phyloP scores from a whole-genome alignment of 2,329 filamentous ascomycete species.

The Xylariaceae sp. region DNA sequence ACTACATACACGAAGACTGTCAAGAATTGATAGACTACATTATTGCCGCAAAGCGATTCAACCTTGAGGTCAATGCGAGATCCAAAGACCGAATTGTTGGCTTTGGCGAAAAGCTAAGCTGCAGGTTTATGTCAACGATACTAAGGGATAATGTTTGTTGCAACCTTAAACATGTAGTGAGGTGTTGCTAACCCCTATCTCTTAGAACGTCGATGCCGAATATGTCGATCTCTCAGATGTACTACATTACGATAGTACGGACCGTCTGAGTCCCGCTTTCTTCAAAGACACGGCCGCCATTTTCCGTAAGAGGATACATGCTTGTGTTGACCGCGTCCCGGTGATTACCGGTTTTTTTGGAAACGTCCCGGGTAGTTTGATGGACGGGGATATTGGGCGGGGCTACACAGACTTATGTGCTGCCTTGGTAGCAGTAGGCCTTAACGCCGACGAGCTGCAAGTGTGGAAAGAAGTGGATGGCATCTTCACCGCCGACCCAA shows the following conservation, averaged over 20 bases:
- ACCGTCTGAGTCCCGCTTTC: constrained; percentile 60
- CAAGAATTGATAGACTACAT: constrained; percentile 71
- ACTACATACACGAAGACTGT: constrained; percentile 72
- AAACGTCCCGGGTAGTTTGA: constrained; percentile 80
- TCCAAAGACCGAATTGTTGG: constrained; percentile 86
- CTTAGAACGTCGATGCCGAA: constrained; percentile 69
- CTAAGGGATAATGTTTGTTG: constrained; percentile 62
- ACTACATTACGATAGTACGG: constrained; percentile 59
- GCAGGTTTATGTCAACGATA: constrained; percentile 80
- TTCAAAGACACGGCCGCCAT: constrained; percentile 59
- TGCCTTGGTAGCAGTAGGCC: constrained; percentile 80
- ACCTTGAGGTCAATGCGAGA: constrained; percentile 69
- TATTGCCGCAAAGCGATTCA: constrained; percentile 57
- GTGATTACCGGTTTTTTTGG: constrained; percentile 94
- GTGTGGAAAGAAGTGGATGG: constrained; percentile 99
- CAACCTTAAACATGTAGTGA: background rate
- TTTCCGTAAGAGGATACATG: constrained; percentile 58
- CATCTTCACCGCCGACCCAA: constrained; percentile 76
- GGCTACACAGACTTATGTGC: constrained; percentile 97
- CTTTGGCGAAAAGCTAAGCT: constrained; percentile 93
- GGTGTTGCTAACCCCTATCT: constrained; percentile 26
- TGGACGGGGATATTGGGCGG: constrained; percentile 82
- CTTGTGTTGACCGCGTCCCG: constrained; percentile 63
- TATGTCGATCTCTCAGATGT: constrained; percentile 86
- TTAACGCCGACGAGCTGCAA: constrained; percentile 83